Evolutionary conservation across 2,329 filamentous ascomycete genomes (phyloP).

Genomic region (Ceratocystis cubensis): DNA sequence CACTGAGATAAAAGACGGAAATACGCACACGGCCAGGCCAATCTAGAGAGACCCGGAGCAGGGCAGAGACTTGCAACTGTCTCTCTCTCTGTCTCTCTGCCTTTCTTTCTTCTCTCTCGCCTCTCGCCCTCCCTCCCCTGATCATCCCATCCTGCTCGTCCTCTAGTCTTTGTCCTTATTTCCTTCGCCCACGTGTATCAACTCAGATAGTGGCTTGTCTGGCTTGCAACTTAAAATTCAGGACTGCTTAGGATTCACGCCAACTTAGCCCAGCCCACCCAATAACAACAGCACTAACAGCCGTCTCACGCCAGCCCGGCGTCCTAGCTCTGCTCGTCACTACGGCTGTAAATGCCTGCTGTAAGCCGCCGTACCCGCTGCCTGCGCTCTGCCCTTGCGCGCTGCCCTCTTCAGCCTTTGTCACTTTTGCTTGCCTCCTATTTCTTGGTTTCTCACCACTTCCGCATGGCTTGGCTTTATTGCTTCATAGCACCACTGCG

Average conservation of each 20-base stretch:
- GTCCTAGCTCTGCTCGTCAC: too few species aligned
- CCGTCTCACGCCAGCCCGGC: background rate
- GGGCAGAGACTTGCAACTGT: too few species aligned
- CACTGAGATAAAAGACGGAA: too few species aligned
- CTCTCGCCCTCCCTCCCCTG: background rate
- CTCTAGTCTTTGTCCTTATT: background rate
- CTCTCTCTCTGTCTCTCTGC: too few species aligned
- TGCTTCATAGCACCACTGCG: background rate
- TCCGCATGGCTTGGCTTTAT: background rate
- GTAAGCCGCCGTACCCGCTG: too few species aligned
- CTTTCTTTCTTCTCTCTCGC: background rate
- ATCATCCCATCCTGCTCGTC: background rate
- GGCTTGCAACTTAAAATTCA: constrained; percentile 5
- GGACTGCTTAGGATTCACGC: background rate
- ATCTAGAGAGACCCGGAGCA: too few species aligned
- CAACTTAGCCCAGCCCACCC: background rate
- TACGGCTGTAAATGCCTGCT: too few species aligned
- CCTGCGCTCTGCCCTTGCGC: too few species aligned
- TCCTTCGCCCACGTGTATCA: background rate
- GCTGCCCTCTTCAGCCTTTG: too few species aligned
- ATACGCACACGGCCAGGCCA: too few species aligned
- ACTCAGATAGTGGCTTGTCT: background rate
- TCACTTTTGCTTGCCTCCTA: background rate
- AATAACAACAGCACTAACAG: background rate
- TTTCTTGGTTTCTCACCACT: background rate